Percentiles rank a stretch among this genome's conserved stretches.
phyloP scores from a whole-genome alignment of 208 protist genomes.

The Trypanosoma melophagium region DNA sequence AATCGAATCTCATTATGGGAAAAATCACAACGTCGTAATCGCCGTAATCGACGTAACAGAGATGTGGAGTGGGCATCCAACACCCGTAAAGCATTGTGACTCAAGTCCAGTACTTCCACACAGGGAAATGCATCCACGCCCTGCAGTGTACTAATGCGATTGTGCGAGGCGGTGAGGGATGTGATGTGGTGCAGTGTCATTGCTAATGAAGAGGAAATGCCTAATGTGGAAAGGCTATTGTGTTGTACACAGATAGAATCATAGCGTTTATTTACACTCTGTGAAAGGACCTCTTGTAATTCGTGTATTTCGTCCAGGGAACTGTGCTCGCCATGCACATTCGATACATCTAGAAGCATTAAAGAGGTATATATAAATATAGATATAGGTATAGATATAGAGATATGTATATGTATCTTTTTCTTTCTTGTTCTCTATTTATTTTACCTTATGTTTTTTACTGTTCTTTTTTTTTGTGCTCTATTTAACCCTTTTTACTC shows the following conservation, averaged over 20 bases:
- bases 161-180: conserved; percentile 64
- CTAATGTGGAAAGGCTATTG: conserved; percentile 35
- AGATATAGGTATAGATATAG: too few species aligned
- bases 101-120: conserved; percentile 76
- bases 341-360: conserved; percentile 32
- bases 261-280: conserved; percentile 1
- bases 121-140: conserved; percentile 63
- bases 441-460: neutral
- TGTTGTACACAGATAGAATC: conserved; percentile 17
- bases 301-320: conserved; percentile 20
- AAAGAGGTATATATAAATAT: neutral
- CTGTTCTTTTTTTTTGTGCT: neutral
- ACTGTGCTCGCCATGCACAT: conserved; percentile 22
- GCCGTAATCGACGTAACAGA: conserved; percentile 48
- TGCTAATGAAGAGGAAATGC: conserved; percentile 28
- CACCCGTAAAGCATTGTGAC: conserved; percentile 67
- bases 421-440: too few species aligned
- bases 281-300: conserved; percentile 10
- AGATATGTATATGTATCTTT: too few species aligned
- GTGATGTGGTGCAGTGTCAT: conserved; percentile 48
- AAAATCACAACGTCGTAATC: conserved; percentile 54
- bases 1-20: conserved; percentile 66
- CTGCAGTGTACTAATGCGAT: conserved; percentile 50
- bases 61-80: conserved; percentile 54
- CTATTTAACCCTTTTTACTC: neutral